Conservation (phyloP, 129 eudicot species). For the Escallonia herrerae region DNA sequence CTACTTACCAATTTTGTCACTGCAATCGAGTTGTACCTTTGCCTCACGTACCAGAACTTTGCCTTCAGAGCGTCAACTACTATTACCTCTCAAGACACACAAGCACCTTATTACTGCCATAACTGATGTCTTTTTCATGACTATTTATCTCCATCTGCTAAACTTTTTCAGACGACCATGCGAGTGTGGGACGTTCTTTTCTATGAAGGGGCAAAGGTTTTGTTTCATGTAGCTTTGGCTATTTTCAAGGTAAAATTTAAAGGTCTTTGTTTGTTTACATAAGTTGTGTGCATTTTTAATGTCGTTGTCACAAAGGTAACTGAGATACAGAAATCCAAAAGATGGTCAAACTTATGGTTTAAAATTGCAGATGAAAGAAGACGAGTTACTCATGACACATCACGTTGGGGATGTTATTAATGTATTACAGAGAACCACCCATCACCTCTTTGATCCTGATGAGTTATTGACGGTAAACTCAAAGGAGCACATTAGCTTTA, state of each 20-base stretch:
- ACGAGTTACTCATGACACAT: slow-evolving; percentile 59
- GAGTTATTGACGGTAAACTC: slow-evolving; percentile 63
- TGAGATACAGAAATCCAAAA: background rate
- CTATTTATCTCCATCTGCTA: background rate
- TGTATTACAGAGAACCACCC: slow-evolving; percentile 71
- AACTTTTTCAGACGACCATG: slow-evolving; percentile 68
- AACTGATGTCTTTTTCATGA: background rate
- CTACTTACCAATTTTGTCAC: slow-evolving; percentile 1
- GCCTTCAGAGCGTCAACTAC: background rate
- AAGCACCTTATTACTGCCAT: no score
- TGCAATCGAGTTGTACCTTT: no score
- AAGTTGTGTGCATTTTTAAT: background rate
- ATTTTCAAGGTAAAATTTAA: slow-evolving; percentile 66
- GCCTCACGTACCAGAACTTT: no score
- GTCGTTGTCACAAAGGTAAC: background rate
- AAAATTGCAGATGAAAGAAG: slow-evolving; percentile 81
- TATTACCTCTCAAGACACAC: background rate
- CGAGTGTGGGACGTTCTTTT: slow-evolving; percentile 97
- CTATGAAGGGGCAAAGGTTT: slow-evolving; percentile 85
- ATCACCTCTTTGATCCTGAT: slow-evolving; percentile 93
- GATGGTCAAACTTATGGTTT: background rate
- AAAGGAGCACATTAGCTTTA: no score
- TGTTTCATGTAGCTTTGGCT: slow-evolving; percentile 85
- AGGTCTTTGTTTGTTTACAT: background rate
- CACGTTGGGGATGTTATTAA: slow-evolving; percentile 88